Percentiles rank a stretch among this genome's conserved stretches.
Conservation (phyloP, 331 rosid species). For the Quercus tomentella region DNA sequence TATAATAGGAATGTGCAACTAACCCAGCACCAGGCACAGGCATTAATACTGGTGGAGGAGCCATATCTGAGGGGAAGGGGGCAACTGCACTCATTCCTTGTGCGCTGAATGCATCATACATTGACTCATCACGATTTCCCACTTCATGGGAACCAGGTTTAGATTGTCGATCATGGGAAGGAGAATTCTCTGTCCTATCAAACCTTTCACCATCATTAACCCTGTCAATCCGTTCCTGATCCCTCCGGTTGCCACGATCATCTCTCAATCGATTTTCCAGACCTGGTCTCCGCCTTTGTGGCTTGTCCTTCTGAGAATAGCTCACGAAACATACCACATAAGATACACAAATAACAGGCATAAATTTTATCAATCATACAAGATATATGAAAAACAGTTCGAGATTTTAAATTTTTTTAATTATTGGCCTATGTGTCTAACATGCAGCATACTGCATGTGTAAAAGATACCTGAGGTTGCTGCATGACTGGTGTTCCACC, state of each 20-base stretch:
- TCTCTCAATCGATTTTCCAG: slow-evolving; percentile 77
- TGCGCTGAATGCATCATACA: slow-evolving; percentile 78
- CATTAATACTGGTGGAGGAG: slow-evolving; percentile 93
- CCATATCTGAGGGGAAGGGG: slow-evolving; percentile 74
- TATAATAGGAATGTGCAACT: slow-evolving; percentile 15
- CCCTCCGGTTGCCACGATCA: slow-evolving; percentile 80
- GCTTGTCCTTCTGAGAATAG: slow-evolving; percentile 65
- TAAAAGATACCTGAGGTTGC: slow-evolving; percentile 70
- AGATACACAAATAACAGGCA: slow-evolving; percentile 6
- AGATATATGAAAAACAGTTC: neutral
- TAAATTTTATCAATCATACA: neutral
- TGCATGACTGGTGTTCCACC: slow-evolving; percentile 98
- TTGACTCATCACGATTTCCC: slow-evolving; percentile 78
- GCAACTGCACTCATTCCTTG: slow-evolving; percentile 58
- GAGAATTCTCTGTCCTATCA: slow-evolving; percentile 70
- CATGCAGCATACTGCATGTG: neutral
- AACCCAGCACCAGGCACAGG: slow-evolving; percentile 99
- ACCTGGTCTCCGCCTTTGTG: slow-evolving; percentile 68
- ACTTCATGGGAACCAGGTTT: slow-evolving; percentile 55
- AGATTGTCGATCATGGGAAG: slow-evolving; percentile 44
- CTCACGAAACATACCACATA: neutral
- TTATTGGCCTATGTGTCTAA: neutral
- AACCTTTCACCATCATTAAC: slow-evolving; percentile 57
- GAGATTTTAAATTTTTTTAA: neutral
- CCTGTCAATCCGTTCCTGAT: slow-evolving; percentile 59